phyloP scores from a whole-genome alignment of 805 yeast genomes.

The Ogataea haglerorum region DNA sequence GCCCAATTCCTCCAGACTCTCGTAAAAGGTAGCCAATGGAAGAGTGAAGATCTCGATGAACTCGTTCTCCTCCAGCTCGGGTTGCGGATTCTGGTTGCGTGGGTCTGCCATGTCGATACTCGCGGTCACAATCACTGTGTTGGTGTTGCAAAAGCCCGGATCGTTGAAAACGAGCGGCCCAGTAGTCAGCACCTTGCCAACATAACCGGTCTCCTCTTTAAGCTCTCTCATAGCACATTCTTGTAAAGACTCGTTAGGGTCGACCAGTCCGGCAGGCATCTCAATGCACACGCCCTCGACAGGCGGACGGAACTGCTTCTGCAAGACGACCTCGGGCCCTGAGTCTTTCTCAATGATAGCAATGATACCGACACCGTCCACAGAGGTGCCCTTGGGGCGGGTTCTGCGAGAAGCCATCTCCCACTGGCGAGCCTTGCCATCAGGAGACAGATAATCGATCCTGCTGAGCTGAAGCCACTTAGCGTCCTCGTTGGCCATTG shows the following conservation, averaged over 20 bases:
- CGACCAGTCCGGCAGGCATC: conserved; percentile 93
- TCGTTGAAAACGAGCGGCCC: conserved; percentile 42
- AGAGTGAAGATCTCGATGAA: conserved; percentile 85
- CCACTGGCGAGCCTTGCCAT: conserved; percentile 74
- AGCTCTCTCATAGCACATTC: conserved; percentile 84
- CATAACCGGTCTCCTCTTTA: conserved; percentile 89
- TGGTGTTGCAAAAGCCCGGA: conserved; percentile 83
- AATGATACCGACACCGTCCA: conserved; percentile 90
- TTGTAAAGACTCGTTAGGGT: conserved; percentile 73
- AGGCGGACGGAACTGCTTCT: conserved; percentile 93
- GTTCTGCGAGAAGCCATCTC: conserved; percentile 86
- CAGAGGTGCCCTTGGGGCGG: conserved; percentile 53
- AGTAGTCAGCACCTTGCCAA: conserved; percentile 51
- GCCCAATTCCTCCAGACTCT: conserved; percentile 48
- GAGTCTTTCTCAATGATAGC: conserved; percentile 58
- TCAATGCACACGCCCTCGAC: conserved; percentile 85
- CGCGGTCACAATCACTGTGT: conserved; percentile 72
- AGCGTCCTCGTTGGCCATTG: conserved; percentile 42
- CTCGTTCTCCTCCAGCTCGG: conserved; percentile 85
- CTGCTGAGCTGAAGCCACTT: conserved; percentile 67
- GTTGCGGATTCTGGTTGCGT: conserved; percentile 64
- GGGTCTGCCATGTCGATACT: conserved; percentile 66
- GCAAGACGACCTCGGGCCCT: conserved; percentile 50
- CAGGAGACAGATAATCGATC: conserved; percentile 69
- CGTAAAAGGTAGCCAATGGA: conserved; percentile 57